These are phyloP conservation scores for Tuber borchii DNA, from an alignment of 495 filamentous ascomycete species.

Conservation along the genomic window DNA sequence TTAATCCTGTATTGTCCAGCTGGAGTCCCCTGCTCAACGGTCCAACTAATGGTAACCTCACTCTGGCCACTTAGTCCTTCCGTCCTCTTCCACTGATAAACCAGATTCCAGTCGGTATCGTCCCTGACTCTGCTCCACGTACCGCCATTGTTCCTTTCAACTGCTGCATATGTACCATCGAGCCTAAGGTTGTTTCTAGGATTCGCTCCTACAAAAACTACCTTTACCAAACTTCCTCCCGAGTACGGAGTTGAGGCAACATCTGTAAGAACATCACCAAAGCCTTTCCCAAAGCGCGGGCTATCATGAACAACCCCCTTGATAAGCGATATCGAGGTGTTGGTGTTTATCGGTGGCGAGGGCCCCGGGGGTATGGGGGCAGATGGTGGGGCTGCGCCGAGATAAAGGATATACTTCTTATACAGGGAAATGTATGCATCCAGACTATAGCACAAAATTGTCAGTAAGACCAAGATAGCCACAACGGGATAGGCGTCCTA, in stretches of 20 bases:
- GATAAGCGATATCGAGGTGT: constrained; percentile 75
- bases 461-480: not conserved
- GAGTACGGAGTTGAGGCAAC: constrained; percentile 50
- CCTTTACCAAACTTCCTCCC: constrained; percentile 54
- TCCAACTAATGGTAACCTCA: constrained; percentile 71
- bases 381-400: constrained; percentile 48
- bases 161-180: constrained; percentile 70
- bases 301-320: constrained; percentile 68
- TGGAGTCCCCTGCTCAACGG: constrained; percentile 53
- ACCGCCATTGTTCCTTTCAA: constrained; percentile 57
- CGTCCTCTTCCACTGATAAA: constrained; percentile 74
- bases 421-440: constrained; percentile 86
- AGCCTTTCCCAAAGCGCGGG: constrained; percentile 62
- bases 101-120: constrained; percentile 71
- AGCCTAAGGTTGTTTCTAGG: constrained; percentile 78
- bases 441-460: constrained; percentile 43
- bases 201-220: constrained; percentile 78
- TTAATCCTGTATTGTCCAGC: constrained; percentile 68
- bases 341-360: constrained; percentile 73
- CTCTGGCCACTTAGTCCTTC: constrained; percentile 67
- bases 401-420: constrained; percentile 62
- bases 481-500: constrained; percentile 28
- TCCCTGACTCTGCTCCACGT: constrained; percentile 62
- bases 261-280: constrained; percentile 66
- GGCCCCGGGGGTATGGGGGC: constrained; percentile 53